Evolutionary conservation across 169 alveolate genomes (phyloP).

Genomic region (Plasmodium gaboni): DNA sequence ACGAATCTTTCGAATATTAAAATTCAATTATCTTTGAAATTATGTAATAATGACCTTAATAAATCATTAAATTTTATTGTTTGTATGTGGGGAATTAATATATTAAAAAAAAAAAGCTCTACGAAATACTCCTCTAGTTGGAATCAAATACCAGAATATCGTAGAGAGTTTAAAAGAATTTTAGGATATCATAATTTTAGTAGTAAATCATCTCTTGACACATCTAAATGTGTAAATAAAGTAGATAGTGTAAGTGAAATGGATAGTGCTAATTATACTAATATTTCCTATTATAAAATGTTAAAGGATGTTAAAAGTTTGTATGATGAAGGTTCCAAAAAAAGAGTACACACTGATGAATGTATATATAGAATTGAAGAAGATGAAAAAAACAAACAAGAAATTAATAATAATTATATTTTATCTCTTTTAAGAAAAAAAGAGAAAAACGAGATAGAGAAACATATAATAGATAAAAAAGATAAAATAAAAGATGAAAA

Average conservation of each 20-base stretch:
- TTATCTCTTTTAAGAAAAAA: neutral
- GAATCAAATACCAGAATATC: constrained; percentile 14
- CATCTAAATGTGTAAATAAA: neutral
- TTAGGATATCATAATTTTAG: neutral
- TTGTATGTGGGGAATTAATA: constrained; percentile 47
- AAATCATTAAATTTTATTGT: constrained; percentile 42
- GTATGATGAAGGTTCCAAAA: neutral
- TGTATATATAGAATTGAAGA: neutral
- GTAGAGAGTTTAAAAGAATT: constrained; percentile 12
- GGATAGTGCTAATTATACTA: constrained; percentile 1
- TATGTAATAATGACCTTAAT: constrained; percentile 61
- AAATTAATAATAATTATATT: neutral
- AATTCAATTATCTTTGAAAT: constrained; percentile 40
- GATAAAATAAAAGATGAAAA: neutral
- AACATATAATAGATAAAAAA: neutral
- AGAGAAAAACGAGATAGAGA: constrained; percentile 1
- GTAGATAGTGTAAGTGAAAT: constrained; percentile 4
- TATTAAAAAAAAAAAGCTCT: constrained; percentile 32
- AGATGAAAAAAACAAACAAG: constrained; percentile 1
- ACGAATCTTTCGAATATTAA: constrained; percentile 46
- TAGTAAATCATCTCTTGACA: neutral
- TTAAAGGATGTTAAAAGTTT: constrained; percentile 1
- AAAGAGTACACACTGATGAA: neutral
- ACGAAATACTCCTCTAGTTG: constrained; percentile 7
- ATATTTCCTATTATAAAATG: constrained; percentile 2